Percentiles rank a stretch among this genome's conserved stretches.
phyloP scores from a whole-genome alignment of 2,329 filamentous ascomycete species.

The Penicillium thymicola region DNA sequence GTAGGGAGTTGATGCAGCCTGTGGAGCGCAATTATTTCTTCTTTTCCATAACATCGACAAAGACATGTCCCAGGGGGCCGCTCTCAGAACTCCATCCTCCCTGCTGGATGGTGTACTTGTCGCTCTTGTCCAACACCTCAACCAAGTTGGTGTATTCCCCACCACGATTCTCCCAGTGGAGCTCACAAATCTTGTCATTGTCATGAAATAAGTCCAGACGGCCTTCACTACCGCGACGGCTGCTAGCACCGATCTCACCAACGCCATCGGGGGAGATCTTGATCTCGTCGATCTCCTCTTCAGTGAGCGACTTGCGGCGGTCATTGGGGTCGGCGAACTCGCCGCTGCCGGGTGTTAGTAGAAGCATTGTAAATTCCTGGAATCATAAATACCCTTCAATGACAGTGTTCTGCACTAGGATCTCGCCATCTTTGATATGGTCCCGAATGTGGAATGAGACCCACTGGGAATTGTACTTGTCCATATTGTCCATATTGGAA shows the following conservation, averaged over 20 bases:
- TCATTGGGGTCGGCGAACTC: constrained; percentile 27
- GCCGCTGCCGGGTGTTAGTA: constrained; percentile 20
- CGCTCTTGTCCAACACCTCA: constrained; percentile 25
- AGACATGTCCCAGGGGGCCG: constrained; percentile 33
- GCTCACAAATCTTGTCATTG: constrained; percentile 32
- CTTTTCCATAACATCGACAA: constrained; percentile 25
- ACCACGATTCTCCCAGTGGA: constrained; percentile 34
- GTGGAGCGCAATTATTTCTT: constrained; percentile 23
- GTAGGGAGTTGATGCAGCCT: not conserved
- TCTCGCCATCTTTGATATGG: constrained; percentile 25
- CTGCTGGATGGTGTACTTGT: constrained; percentile 28
- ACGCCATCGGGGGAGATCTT: constrained; percentile 27
- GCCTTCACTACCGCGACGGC: constrained; percentile 33
- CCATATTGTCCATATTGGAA: constrained; percentile 4
- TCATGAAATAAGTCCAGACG: constrained; percentile 33
- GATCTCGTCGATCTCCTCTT: constrained; percentile 32
- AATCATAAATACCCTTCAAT: constrained; percentile 25
- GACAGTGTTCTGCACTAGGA: constrained; percentile 27
- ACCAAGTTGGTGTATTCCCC: constrained; percentile 24
- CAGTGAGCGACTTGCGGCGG: constrained; percentile 24
- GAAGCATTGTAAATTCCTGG: not conserved
- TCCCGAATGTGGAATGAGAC: constrained; percentile 31
- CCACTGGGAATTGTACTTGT: constrained; percentile 30
- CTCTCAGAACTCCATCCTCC: constrained; percentile 31
- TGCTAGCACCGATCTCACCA: constrained; percentile 30